Base-by-base conservation (phyloP, 192 early-diverging fungal species). In the Geosiphon pyriformis region DNA sequence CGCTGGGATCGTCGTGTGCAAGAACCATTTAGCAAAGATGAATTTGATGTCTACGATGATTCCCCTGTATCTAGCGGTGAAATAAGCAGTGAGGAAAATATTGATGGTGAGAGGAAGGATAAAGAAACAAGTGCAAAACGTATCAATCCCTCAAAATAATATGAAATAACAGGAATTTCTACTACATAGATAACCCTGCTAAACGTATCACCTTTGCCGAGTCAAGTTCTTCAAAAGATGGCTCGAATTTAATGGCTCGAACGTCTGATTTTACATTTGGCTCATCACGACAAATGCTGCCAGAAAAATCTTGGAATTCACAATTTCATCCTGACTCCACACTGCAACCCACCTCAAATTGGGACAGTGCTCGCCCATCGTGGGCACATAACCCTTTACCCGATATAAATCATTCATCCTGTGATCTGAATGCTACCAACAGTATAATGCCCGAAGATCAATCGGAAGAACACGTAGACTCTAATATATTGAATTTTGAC, bases 91-190 rank as follows among this genome's bases (percentile, higher is more conserved):
- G 37, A 42, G 15, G 37, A 42, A 10, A 42, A 61, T 61, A 61
- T 26, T n/a, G 15, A 42, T 42, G 37, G 37, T 15, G 37, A 42
- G 15, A 42, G 7, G 6, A 42, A 61, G 31, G 60, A 61, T 46
- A 29, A 61, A 42, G 48, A 29, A 47, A 48, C 18, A 26, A 32
- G 27, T 23, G 60, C 2, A 42, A 49, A 6, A 27, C 48, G 15
- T 22, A 27, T 27, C 17, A 61, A 42, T 8, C 60, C 60, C 20
- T 61, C 60, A 15, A 61, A 48, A 48, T 48, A 34, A 61, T 61
- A 61, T 20, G 37, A 25, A 61, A 61, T 61, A 48, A 22, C n/a
- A 59, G 58, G 23, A 27, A 30, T 30, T 32, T 61, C 10, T 61
- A 61, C 48, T 48, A 47, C 48, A 42, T 22, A 30, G 26, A 61